Percentiles rank a stretch among this genome's conserved stretches.
phyloP scores from a whole-genome alignment of 139 green algal species.

The Picochlorum costavermella region DNA sequence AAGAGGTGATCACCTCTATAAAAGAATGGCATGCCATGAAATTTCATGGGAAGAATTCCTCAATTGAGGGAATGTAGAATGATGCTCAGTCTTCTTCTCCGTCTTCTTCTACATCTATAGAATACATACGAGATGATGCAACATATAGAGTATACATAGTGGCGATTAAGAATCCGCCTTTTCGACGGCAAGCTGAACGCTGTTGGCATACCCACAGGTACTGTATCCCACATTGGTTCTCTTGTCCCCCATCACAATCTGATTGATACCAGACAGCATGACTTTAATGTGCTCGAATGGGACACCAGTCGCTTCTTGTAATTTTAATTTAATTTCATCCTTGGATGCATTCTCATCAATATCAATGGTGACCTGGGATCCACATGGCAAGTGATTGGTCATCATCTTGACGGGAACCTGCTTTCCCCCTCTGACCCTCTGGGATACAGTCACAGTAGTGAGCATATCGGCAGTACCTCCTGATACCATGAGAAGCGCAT shows the following conservation, averaged over 20 bases:
- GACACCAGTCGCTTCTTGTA: conserved; percentile 37
- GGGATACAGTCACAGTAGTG: conserved; percentile 16
- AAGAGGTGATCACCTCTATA: too few relatives aligned
- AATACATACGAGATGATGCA: too few relatives aligned
- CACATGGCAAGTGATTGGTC: conserved; percentile 47
- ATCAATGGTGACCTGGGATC: conserved; percentile 43
- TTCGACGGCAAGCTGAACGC: conserved; percentile 24
- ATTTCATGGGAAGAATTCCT: too few relatives aligned
- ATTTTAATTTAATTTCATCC: conserved; percentile 40
- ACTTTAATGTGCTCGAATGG: conserved; percentile 45
- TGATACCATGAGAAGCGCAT: too few relatives aligned
- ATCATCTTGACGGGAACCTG: conserved; percentile 46
- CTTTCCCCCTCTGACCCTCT: conserved; percentile 20
- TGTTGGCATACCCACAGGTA: conserved; percentile 27
- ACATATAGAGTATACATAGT: neutral
- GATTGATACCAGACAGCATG: conserved; percentile 45
- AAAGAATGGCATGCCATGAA: too few relatives aligned
- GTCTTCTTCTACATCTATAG: too few relatives aligned
- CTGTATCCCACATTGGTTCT: conserved; percentile 37
- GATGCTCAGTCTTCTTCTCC: too few relatives aligned
- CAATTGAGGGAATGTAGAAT: too few relatives aligned
- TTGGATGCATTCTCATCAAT: conserved; percentile 32
- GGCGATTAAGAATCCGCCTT: neutral
- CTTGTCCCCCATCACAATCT: conserved; percentile 52
- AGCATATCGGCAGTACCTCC: neutral